Evolutionary conservation across 2,329 filamentous ascomycete species (phyloP).

Genomic region (Claviceps monticola): DNA sequence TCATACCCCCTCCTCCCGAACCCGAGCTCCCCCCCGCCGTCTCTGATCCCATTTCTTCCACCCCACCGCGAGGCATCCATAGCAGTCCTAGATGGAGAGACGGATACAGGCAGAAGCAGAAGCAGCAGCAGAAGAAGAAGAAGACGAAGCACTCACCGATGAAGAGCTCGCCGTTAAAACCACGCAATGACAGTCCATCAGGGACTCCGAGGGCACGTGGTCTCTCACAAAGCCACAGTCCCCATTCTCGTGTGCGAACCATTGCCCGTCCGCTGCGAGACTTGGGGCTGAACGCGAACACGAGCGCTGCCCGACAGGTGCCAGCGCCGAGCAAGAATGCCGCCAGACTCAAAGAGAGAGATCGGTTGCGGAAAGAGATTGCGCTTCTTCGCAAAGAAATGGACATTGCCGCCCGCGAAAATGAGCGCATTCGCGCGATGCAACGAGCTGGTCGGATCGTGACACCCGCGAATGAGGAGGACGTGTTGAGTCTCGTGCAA

Average conservation of each 20-base stretch:
- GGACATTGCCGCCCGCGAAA: slow-evolving; percentile 41
- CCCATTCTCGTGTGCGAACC: neutral
- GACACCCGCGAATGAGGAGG: slow-evolving; percentile 20
- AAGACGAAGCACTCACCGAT: slow-evolving; percentile 14
- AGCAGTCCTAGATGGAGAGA: slow-evolving; percentile 36
- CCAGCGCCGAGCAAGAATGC: slow-evolving; percentile 26
- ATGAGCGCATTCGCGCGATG: slow-evolving; percentile 34
- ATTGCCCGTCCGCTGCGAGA: slow-evolving; percentile 3
- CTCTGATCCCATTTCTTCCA: slow-evolving; percentile 38
- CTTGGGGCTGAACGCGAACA: slow-evolving; percentile 5
- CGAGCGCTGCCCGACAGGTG: slow-evolving; percentile 28
- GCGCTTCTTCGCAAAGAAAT: slow-evolving; percentile 44
- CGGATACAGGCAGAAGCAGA: slow-evolving; percentile 20
- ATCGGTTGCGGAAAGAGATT: slow-evolving; percentile 41
- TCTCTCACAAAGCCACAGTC: slow-evolving; percentile 2
- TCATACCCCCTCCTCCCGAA: slow-evolving; percentile 28
- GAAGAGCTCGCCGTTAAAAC: slow-evolving; percentile 37
- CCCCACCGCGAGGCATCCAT: slow-evolving; percentile 45
- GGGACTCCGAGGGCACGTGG: slow-evolving; percentile 3
- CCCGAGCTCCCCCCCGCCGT: slow-evolving; percentile 50
- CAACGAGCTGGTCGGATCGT: slow-evolving; percentile 25
- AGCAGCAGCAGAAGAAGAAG: neutral
- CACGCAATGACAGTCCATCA: slow-evolving; percentile 20
- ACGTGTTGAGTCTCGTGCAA: slow-evolving; percentile 26
- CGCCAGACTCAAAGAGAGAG: slow-evolving; percentile 37